Percentiles rank a stretch among this genome's conserved stretches.
Evolutionary conservation across 2,329 filamentous ascomycete species (phyloP).

Genomic region (Cyclaneusma minus): DNA sequence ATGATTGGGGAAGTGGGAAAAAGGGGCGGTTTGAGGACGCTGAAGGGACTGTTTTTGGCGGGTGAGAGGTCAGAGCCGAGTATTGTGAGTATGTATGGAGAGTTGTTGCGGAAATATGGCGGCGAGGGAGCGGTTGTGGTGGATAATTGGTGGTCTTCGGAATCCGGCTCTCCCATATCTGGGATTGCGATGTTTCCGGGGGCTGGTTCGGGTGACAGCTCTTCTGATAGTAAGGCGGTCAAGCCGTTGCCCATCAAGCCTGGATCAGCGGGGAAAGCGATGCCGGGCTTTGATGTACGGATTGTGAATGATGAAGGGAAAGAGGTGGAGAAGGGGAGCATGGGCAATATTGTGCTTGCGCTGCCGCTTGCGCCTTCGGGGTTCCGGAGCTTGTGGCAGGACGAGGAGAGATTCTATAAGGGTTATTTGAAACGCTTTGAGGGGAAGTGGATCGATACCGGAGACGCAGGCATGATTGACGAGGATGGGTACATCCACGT

Average conservation of each 20-base stretch:
- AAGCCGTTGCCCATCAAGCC: constrained; percentile 52
- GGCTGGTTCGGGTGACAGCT: constrained; percentile 36
- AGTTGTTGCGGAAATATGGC: constrained; percentile 50
- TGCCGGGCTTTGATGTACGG: constrained; percentile 81
- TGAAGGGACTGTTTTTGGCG: constrained; percentile 69
- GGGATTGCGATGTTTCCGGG: constrained; percentile 48
- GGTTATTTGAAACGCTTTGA: constrained; percentile 72
- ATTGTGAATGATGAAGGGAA: constrained; percentile 69
- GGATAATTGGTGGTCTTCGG: constrained; percentile 64
- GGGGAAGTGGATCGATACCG: constrained; percentile 78
- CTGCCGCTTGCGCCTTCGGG: constrained; percentile 74
- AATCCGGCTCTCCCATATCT: constrained; percentile 54
- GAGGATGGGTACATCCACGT: constrained; percentile 50
- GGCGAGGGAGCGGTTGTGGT: constrained; percentile 46
- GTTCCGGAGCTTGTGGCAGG: constrained; percentile 73
- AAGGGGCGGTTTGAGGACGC: constrained; percentile 52
- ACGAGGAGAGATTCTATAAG: constrained; percentile 72
- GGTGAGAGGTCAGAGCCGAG: constrained; percentile 82
- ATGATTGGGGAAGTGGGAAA: constrained; percentile 47
- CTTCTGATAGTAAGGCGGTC: constrained; percentile 14
- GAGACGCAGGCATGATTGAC: constrained; percentile 80
- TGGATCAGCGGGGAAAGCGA: constrained; percentile 77
- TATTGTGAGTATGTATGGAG: constrained; percentile 69
- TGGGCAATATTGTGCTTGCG: constrained; percentile 84
- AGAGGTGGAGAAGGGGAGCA: constrained; percentile 53